Base-by-base conservation (phyloP, 2,329 filamentous ascomycete genomes). In the Pseudogymnoascus sp. region DNA sequence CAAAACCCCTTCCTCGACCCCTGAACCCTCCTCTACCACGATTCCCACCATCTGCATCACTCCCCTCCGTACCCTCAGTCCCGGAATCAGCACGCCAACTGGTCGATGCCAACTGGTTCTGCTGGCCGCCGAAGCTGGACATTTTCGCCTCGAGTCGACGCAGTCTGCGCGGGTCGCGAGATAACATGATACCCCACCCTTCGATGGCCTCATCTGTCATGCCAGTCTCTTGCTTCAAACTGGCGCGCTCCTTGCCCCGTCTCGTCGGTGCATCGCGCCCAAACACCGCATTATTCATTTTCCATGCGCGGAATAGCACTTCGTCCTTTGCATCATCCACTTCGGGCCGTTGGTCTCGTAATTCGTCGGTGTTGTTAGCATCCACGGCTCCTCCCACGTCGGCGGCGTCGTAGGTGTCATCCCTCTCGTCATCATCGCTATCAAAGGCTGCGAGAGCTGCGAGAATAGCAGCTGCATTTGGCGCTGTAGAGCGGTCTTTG, bases 141-240 rank as follows among this genome's bases (percentile, higher is more conserved):
- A 87, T 88, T 70, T 85, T 87, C 59, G 81, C 81, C 74, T 96
- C 90, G 45, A 97, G 75, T 62, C 83, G 80, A 62, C 84, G 82
- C 72, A 87, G 78, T 64, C 87, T 82, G 68, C 84, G 82, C 0
- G 89, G 82, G 68, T 93, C 88, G 33, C 92, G 82, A 10, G 79
- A 77, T 6, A 97, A 75, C 90, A 97, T 96, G 58, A 96, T 77
- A 0, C 84, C 90, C 92, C 93, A 99, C 4, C 94, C 94, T 74
- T 97, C 94, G 35, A 99, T 88, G 2, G 88, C 87, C 74, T 97
- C 93, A 68, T 97, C 92, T 0, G 91, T 92, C 90, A 97, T 90
- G 3, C 87, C 87, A 0, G 90, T 96, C 64, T 92, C 86, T 21
- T 82, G 81, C 67, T 87, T 88, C 58, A 99, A 72, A 35, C 82